Evolutionary conservation across 2,329 filamentous ascomycete genomes (phyloP), one percentile per base, ranked within the genome.

Genomic region (Acarospora socialis): DNA sequence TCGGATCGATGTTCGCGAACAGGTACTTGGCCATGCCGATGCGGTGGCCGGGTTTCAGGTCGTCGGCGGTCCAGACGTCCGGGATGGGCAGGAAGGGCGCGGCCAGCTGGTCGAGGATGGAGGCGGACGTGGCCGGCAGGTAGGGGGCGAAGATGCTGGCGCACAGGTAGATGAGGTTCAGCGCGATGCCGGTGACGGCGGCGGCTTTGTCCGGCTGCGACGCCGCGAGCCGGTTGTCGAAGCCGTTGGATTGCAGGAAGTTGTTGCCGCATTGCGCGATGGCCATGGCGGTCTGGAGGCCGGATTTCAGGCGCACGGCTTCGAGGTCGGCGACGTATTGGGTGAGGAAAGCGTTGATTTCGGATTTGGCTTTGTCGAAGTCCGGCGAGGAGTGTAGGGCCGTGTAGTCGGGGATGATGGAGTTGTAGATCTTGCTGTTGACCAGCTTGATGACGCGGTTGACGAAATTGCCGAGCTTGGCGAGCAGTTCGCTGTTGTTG

Each of bases 401-500:
- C 10, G 59, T 66, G 50, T 76, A 72, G 40, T 76, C 73, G 9
- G 81, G 80, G 7, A 87, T 65, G 17, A 73, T 62, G 33, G 73
- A 70, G 37, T 74, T 72, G 52, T 81, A 79, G 36, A 60, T 57
- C 54, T 82, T 84, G 46, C 77, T 66, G 56, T 82, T 74, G 54
- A 77, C 68, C 51, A 82, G 79, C 58, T 83, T 83, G 56, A 82
- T 63, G 17, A 80, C 64, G 33, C 77, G 68, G 56, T 81, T 78
- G 51, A 79, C 74, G 46, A 82, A 72, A 55, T 84, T 83, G 12
- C 67, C 73, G 35, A 78, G 65, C 44, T 80, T 80, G 42, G 75
- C 67, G 18, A 81, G 63, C n/a, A 94, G 68, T 51, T 90, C 81
- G 49, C 79, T 84, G 63, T 94, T 93, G 66, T 93, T 93, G 44